These are phyloP conservation scores for Flaveria brownii DNA, from an alignment of 129 eudicot species.

Conservation along the genomic window DNA sequence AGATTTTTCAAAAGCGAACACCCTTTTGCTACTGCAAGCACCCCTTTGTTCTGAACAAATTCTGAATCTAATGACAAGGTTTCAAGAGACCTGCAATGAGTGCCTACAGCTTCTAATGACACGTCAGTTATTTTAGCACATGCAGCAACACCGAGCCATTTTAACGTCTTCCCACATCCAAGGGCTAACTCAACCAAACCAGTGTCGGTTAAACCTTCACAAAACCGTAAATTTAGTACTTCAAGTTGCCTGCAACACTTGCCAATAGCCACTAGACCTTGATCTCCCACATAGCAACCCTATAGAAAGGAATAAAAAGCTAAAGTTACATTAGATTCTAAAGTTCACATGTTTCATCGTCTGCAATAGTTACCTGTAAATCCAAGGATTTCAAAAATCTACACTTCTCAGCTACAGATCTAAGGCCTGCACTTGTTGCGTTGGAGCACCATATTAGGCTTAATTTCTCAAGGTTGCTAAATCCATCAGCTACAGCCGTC, in stretches of 20 bases:
- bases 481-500: constrained; percentile 73
- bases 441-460: constrained; percentile 96
- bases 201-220: constrained; percentile 84
- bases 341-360: constrained; percentile 2
- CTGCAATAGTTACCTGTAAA: constrained; percentile 58
- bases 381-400: constrained; percentile 70
- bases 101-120: constrained; percentile 87
- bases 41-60: constrained; percentile 65
- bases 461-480: constrained; percentile 69
- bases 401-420: constrained; percentile 80
- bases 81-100: constrained; percentile 71
- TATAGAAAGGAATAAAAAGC: constrained; percentile 31
- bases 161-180: constrained; percentile 74
- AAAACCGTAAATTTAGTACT: constrained; percentile 72
- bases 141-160: constrained; percentile 87
- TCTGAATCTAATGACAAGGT: constrained; percentile 74
- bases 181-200: constrained; percentile 68
- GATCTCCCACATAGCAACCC: constrained; percentile 92
- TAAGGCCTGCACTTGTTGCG: constrained; percentile 73
- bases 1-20: constrained; percentile 60
- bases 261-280: constrained; percentile 83
- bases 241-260: constrained; percentile 74
- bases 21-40: constrained; percentile 77
- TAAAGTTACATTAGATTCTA: constrained; percentile 24
- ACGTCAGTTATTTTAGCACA: constrained; percentile 83